Conservation (phyloP, 306 rosid genomes). For the Acacia crassicarpa region DNA sequence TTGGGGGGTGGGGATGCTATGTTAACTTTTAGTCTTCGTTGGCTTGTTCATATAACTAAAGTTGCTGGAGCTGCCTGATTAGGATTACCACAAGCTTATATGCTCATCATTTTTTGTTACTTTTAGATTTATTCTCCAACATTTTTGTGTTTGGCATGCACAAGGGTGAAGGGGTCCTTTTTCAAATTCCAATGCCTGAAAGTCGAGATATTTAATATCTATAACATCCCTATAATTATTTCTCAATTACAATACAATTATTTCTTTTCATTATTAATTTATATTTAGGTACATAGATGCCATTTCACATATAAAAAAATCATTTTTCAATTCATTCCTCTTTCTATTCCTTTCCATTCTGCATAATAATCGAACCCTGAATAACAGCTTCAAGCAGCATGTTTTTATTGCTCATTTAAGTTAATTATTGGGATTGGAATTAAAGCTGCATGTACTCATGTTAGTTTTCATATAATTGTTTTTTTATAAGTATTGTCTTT, state of each 20-base stretch:
- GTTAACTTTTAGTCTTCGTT: neutral
- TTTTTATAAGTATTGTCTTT: conserved; percentile 14
- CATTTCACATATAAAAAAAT: neutral
- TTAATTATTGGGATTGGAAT: neutral
- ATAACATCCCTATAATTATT: neutral
- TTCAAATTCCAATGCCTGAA: neutral
- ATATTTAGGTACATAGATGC: neutral
- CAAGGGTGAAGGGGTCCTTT: neutral
- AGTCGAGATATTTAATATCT: neutral
- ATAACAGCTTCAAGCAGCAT: conserved; percentile 1
- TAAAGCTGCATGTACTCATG: conserved; percentile 4
- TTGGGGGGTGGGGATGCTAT: neutral
- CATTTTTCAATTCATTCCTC: neutral
- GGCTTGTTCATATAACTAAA: neutral
- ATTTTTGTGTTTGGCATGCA: neutral
- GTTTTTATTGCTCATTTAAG: conserved; percentile 9
- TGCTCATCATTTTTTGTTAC: neutral
- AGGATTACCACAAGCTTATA: neutral
- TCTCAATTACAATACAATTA: neutral
- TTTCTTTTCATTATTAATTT: neutral
- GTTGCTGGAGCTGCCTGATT: neutral
- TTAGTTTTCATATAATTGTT: neutral
- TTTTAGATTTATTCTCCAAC: neutral
- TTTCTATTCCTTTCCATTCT: neutral
- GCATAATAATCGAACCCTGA: neutral